Percentiles rank a stretch among this genome's conserved stretches.
Conservation (phyloP, 2,329 filamentous ascomycete species). For the Paramyrothecium sp. region DNA sequence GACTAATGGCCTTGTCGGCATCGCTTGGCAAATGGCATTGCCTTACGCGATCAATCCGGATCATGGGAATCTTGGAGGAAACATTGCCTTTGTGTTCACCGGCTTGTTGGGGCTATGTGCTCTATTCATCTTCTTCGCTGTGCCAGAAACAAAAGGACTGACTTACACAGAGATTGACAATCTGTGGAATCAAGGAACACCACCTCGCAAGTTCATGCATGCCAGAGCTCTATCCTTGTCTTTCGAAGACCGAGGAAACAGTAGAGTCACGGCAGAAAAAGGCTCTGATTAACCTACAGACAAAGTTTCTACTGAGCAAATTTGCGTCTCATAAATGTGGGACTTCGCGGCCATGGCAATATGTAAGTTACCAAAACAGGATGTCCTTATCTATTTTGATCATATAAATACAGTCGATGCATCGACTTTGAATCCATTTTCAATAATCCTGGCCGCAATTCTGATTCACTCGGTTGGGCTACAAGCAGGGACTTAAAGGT, state of each 20-base stretch:
- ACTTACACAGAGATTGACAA: conserved; percentile 20
- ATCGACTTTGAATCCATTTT: no score
- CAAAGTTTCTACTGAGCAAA: no score
- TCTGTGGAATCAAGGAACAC: conserved; percentile 12
- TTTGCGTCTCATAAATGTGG: no score
- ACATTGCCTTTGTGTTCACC: conserved; percentile 36
- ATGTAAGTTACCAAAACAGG: no score
- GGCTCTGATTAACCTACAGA: no score
- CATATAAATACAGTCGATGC: no score
- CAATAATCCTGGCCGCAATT: no score
- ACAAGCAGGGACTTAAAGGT: no score
- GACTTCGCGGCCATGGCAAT: no score
- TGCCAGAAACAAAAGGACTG: conserved; percentile 29
- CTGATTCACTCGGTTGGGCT: no score
- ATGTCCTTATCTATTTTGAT: no score
- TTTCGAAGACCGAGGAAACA: not conserved
- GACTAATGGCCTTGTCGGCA: conserved; percentile 2
- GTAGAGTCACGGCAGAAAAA: no score
- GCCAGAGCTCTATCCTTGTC: not conserved
- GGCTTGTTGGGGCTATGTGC: conserved; percentile 20
- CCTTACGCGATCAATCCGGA: conserved; percentile 20
- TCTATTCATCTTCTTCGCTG: conserved; percentile 26
- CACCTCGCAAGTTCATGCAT: not conserved
- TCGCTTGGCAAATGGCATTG: conserved; percentile 14
- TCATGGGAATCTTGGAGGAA: conserved; percentile 30